A percentile compares a stretch with the other conserved stretches of the same genome.
Evolutionary conservation across 2,329 filamentous ascomycete genomes (phyloP).

Genomic region (Trichoderma oligosporum): DNA sequence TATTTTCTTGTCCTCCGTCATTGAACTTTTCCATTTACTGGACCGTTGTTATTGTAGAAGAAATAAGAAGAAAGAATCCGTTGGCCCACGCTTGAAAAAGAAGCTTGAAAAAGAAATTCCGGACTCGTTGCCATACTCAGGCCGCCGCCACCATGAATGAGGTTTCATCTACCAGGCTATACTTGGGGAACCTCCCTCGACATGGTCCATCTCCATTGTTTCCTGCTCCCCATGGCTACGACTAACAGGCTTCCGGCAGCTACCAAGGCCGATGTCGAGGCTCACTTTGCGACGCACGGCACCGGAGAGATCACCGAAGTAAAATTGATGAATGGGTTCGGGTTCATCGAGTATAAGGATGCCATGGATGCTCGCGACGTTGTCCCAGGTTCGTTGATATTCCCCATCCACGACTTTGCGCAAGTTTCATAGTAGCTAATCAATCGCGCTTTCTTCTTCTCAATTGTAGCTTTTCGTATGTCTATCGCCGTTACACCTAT

Average conservation of each 20-base stretch:
- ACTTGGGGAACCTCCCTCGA: slow-evolving; percentile 95
- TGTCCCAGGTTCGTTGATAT: slow-evolving; percentile 73
- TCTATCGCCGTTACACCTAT: slow-evolving; percentile 30
- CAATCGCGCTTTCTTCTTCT: slow-evolving; percentile 18
- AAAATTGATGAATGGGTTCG: slow-evolving; percentile 99
- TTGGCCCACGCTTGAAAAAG: neutral
- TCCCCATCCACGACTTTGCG: neutral
- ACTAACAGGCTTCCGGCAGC: slow-evolving; percentile 59
- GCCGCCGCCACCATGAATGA: slow-evolving; percentile 63
- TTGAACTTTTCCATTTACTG: slow-evolving; percentile 1
- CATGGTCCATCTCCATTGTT: slow-evolving; percentile 61
- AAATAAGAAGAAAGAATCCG: neutral
- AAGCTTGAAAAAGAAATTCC: neutral
- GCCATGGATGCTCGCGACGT: slow-evolving; percentile 97
- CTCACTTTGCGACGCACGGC: slow-evolving; percentile 92
- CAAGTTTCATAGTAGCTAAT: slow-evolving; percentile 23
- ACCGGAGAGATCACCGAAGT: slow-evolving; percentile 97
- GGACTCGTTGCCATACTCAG: slow-evolving; percentile 4
- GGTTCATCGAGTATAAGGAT: slow-evolving; percentile 99
- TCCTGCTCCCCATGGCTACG: slow-evolving; percentile 30
- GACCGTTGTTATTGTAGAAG: neutral
- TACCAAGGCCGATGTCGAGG: slow-evolving; percentile 95
- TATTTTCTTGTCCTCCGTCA: neutral
- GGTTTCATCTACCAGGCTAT: slow-evolving; percentile 91
- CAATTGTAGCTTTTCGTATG: slow-evolving; percentile 57